A percentile compares a stretch with the other conserved stretches of the same genome.
Conservation (phyloP, 1,139 yeast species). For the Pichia sp. region DNA sequence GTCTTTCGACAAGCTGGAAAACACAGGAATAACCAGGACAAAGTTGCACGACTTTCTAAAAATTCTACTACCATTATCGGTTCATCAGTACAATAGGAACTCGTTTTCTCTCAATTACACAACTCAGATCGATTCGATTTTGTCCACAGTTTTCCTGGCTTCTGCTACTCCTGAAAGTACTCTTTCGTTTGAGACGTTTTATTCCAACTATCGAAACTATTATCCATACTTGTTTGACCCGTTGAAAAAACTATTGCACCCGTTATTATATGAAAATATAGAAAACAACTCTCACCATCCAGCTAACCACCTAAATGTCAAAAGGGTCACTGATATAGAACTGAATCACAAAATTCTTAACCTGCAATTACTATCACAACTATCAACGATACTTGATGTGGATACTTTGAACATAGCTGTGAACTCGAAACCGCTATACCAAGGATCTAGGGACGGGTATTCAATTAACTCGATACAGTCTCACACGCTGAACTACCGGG, state of each 20-base stretch:
- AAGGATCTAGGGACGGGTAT: conserved; percentile 76
- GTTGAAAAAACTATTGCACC: conserved; percentile 33
- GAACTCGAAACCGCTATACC: conserved; percentile 42
- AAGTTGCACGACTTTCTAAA: not conserved
- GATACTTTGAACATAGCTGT: conserved; percentile 2
- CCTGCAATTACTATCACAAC: conserved; percentile 12
- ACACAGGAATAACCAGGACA: not conserved
- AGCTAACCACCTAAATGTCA: conserved; percentile 19
- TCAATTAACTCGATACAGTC: conserved; percentile 83
- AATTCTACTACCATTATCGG: conserved; percentile 15
- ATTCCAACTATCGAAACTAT: conserved; percentile 9
- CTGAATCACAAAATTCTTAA: conserved; percentile 11
- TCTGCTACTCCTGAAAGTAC: not conserved
- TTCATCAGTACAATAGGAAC: not conserved
- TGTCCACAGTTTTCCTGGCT: not conserved
- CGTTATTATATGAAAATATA: conserved; percentile 31
- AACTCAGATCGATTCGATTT: conserved; percentile 8
- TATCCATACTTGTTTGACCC: conserved; percentile 37
- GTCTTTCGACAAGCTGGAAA: conserved; percentile 32
- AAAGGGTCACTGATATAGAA: not conserved
- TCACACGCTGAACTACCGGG: conserved; percentile 85
- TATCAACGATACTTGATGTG: conserved; percentile 11
- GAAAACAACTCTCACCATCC: not conserved
- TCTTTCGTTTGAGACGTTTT: conserved; percentile 3
- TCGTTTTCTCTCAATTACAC: conserved; percentile 11